Percentiles rank a stretch among this genome's conserved stretches.
phyloP scores from a whole-genome alignment of 768 basidiomycete species.

The Boletus bicolor region DNA sequence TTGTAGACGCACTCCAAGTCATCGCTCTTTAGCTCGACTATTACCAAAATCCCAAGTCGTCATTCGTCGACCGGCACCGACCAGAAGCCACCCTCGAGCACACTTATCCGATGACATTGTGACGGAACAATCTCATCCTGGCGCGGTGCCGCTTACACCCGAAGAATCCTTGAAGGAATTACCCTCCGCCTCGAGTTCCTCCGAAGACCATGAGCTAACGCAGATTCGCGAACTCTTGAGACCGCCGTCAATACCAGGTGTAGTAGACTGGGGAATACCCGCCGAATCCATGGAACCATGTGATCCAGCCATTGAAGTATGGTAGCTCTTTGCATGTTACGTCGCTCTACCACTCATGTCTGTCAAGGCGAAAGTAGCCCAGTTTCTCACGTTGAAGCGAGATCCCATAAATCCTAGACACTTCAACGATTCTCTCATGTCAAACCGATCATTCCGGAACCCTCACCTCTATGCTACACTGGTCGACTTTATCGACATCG shows the following conservation, averaged over 20 bases:
- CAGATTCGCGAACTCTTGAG: conserved; percentile 53
- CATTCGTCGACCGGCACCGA: conserved; percentile 49
- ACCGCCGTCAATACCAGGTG: conserved; percentile 62
- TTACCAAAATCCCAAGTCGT: conserved; percentile 55
- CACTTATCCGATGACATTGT: conserved; percentile 48
- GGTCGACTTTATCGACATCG: conserved; percentile 90
- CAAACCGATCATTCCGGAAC: conserved; percentile 90
- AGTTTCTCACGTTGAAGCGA: conserved; percentile 73
- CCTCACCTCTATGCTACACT: conserved; percentile 95
- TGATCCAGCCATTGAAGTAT: conserved; percentile 62
- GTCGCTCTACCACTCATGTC: background rate
- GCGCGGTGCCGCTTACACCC: conserved; percentile 4
- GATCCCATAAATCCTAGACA: conserved; percentile 66
- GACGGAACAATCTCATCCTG: conserved; percentile 12
- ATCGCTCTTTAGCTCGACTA: conserved; percentile 35
- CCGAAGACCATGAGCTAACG: conserved; percentile 45
- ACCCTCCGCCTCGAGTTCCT: conserved; percentile 15
- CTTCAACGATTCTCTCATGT: conserved; percentile 95
- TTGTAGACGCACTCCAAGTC: background rate
- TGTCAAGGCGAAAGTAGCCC: conserved; percentile 69
- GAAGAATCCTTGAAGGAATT: conserved; percentile 16
- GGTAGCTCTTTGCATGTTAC: conserved; percentile 4
- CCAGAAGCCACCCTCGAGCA: conserved; percentile 47
- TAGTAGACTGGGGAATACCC: conserved; percentile 78
- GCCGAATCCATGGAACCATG: conserved; percentile 50